Percentiles rank a stretch among this genome's conserved stretches.
These are phyloP conservation scores for Pachyrhizus erosus DNA, from an alignment of 306 rosid species.

Conservation along the genomic window DNA sequence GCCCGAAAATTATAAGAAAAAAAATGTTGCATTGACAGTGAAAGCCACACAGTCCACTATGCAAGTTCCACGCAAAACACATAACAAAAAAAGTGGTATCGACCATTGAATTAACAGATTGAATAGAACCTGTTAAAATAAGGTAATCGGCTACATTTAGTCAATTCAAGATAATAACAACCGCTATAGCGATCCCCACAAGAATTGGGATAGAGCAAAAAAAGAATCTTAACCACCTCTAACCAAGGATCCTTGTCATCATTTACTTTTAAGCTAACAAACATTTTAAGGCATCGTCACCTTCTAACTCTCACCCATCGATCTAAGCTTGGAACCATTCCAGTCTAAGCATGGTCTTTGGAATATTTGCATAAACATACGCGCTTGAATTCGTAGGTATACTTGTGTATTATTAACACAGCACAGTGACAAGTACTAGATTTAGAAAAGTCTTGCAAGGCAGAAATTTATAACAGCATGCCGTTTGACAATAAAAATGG, in stretches of 20 bases:
- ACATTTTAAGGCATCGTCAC: neutral
- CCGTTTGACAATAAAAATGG: constrained; percentile 1
- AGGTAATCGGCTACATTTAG: neutral
- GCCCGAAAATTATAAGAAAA: neutral
- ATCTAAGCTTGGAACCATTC: neutral
- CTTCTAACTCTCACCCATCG: neutral
- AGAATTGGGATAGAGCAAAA: neutral
- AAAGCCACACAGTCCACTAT: neutral
- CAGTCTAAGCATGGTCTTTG: neutral
- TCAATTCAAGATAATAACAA: neutral
- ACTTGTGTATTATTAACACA: neutral
- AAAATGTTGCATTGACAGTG: neutral
- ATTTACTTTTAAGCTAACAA: neutral
- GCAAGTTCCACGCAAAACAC: neutral
- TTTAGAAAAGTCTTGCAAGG: neutral
- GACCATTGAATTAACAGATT: neutral
- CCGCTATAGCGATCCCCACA: neutral
- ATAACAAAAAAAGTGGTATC: neutral
- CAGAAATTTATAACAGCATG: neutral
- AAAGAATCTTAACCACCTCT: neutral
- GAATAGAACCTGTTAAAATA: neutral
- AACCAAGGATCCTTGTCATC: neutral
- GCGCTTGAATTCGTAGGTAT: neutral
- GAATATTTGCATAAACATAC: neutral
- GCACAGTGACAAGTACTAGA: neutral